These are phyloP conservation scores for Tetragonia tetragonoides DNA, from an alignment of 148 eudicot species.

Conservation along the genomic window DNA sequence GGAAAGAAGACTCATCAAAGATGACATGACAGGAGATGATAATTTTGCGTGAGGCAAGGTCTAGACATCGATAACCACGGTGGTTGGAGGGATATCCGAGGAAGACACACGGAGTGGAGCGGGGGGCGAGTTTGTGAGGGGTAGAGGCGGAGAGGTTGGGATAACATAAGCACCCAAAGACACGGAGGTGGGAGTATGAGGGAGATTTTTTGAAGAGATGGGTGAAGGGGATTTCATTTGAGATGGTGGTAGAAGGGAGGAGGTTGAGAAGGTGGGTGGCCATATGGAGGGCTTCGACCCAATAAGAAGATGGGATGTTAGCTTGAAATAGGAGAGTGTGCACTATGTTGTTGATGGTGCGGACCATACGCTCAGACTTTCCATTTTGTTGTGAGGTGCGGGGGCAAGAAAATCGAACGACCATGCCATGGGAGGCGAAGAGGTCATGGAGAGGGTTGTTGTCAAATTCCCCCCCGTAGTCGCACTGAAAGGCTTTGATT, in stretches of 20 bases:
- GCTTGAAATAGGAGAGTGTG: neutral
- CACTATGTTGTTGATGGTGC: neutral
- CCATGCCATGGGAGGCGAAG: neutral
- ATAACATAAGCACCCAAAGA: neutral
- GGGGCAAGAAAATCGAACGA: neutral
- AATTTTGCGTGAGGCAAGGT: neutral
- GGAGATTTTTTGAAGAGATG: too few relatives aligned
- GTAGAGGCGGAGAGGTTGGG: neutral
- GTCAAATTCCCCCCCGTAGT: neutral
- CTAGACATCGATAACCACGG: neutral
- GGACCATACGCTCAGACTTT: neutral
- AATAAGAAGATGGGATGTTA: neutral
- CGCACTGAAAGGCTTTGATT: neutral
- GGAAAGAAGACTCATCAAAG: conserved; percentile 4
- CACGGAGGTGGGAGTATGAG: too few relatives aligned
- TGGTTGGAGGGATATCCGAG: neutral
- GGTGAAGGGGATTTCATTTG: too few relatives aligned
- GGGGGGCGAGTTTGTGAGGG: neutral
- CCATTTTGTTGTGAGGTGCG: neutral
- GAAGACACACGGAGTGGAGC: neutral
- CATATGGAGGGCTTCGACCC: too few relatives aligned
- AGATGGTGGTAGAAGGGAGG: too few relatives aligned
- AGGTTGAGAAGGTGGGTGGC: too few relatives aligned
- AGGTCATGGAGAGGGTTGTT: neutral
- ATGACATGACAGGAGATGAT: conserved; percentile 21